phyloP scores from a whole-genome alignment of 345 rosid genomes.

The Mercurialis annua region DNA sequence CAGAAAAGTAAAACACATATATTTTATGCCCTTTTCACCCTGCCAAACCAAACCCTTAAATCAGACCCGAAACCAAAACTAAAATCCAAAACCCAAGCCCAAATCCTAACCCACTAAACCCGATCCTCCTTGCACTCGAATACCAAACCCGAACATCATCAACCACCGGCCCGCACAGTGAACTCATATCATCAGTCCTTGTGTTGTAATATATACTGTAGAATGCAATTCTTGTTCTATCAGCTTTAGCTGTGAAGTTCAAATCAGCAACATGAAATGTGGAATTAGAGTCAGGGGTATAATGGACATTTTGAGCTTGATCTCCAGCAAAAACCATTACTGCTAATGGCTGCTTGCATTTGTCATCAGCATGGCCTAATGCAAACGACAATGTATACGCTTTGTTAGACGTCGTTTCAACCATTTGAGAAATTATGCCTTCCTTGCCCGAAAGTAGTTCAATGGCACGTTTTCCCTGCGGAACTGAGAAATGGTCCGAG shows the following conservation, averaged over 20 bases:
- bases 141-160: conserved; percentile 89
- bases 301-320: conserved; percentile 77
- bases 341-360: conserved; percentile 85
- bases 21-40: conserved; percentile 2
- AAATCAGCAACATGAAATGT: conserved; percentile 53
- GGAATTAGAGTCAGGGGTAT: conserved; percentile 67
- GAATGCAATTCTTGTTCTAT: conserved; percentile 80
- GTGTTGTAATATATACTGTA: conserved; percentile 92
- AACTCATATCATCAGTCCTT: conserved; percentile 92
- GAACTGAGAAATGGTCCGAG: conserved; percentile 78
- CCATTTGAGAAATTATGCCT: conserved; percentile 95
- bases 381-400: conserved; percentile 59
- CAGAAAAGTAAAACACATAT: neutral
- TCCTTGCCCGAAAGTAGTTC: conserved; percentile 94
- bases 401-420: conserved; percentile 59
- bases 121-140: conserved; percentile 38
- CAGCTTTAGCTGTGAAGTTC: conserved; percentile 90
- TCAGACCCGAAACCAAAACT: conserved; percentile 34
- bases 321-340: conserved; percentile 94
- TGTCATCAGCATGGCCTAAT: conserved; percentile 81
- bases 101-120: conserved; percentile 26
- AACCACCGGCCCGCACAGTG: conserved; percentile 92
- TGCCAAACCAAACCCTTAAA: conserved; percentile 26
- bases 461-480: conserved; percentile 76
- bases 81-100: conserved; percentile 26